Percentiles rank a stretch among this genome's conserved stretches.
Evolutionary conservation across 176 grass and related monocot species (phyloP).

Genomic region (Musa itinerans): DNA sequence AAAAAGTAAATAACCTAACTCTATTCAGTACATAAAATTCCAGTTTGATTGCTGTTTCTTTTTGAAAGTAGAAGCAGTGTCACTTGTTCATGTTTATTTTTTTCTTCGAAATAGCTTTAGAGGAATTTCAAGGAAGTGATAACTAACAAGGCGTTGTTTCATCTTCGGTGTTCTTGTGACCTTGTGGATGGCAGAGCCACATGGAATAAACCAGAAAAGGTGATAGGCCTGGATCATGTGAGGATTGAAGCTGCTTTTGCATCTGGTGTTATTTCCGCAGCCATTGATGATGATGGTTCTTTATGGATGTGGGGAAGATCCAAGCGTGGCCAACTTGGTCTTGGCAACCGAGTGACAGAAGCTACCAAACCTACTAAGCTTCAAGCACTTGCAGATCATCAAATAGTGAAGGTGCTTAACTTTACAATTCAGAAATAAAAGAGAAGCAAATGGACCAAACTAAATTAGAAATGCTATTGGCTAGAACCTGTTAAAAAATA

Average conservation of each 20-base stretch:
- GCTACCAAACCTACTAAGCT: constrained; percentile 42
- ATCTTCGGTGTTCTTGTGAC: constrained; percentile 4
- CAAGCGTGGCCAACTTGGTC: constrained; percentile 85
- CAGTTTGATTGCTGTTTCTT: no score
- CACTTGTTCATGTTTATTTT: background rate
- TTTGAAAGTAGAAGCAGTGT: no score
- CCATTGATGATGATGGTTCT: constrained; percentile 63
- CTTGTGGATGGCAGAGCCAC: constrained; percentile 34
- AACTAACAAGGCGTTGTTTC: background rate
- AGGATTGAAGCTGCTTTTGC: constrained; percentile 54
- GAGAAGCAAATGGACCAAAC: background rate
- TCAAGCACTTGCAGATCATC: constrained; percentile 43
- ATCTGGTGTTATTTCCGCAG: constrained; percentile 79
- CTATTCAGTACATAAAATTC: no score
- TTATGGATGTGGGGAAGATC: constrained; percentile 86
- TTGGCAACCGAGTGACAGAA: constrained; percentile 50
- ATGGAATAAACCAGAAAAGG: constrained; percentile 61
- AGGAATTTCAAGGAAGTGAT: background rate
- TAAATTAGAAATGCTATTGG: background rate
- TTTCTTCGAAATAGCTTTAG: background rate
- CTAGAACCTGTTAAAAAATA: background rate
- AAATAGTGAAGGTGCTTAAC: constrained; percentile 55
- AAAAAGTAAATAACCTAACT: no score
- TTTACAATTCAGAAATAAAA: background rate
- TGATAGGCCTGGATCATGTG: constrained; percentile 69